A percentile compares a stretch with the other conserved stretches of the same genome.
phyloP scores from a whole-genome alignment of 495 filamentous ascomycete genomes.

The Evernia prunastri region DNA sequence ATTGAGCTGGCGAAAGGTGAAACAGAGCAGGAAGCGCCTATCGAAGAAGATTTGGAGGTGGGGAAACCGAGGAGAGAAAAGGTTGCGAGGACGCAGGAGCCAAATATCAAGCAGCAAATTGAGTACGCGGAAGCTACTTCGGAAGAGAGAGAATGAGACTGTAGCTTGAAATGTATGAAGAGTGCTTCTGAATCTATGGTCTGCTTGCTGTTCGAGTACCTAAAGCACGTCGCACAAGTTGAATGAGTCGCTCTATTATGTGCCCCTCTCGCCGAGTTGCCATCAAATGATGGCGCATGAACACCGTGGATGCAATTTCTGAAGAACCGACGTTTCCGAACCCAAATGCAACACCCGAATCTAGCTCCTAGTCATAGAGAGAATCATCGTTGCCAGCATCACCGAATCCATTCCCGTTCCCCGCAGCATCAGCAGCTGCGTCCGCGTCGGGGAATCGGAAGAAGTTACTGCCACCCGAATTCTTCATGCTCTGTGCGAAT shows the following conservation, averaged over 20 bases:
- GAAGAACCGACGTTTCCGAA: neutral
- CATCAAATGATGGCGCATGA: constrained; percentile 3
- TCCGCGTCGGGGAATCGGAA: constrained; percentile 89
- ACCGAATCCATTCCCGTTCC: constrained; percentile 60
- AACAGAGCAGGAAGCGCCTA: neutral
- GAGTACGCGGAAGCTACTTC: neutral
- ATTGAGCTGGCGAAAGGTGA: neutral
- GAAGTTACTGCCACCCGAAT: constrained; percentile 84
- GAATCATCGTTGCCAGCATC: constrained; percentile 83
- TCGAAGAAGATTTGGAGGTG: neutral
- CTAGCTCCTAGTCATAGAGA: constrained; percentile 54
- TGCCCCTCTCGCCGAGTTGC: neutral
- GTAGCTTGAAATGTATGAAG: neutral
- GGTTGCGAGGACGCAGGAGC: neutral
- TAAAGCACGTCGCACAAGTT: constrained; percentile 6
- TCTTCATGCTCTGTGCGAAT: constrained; percentile 98
- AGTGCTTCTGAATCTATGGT: neutral
- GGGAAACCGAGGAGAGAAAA: neutral
- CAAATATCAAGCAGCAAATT: no score
- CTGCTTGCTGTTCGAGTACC: neutral
- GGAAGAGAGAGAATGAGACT: neutral
- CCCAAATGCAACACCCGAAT: neutral
- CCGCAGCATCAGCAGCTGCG: constrained; percentile 48
- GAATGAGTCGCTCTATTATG: neutral
- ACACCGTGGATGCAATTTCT: constrained; percentile 14